Evolutionary conservation across 768 basidiomycete genomes (phyloP).

Genomic region (Lactarius sp.): DNA sequence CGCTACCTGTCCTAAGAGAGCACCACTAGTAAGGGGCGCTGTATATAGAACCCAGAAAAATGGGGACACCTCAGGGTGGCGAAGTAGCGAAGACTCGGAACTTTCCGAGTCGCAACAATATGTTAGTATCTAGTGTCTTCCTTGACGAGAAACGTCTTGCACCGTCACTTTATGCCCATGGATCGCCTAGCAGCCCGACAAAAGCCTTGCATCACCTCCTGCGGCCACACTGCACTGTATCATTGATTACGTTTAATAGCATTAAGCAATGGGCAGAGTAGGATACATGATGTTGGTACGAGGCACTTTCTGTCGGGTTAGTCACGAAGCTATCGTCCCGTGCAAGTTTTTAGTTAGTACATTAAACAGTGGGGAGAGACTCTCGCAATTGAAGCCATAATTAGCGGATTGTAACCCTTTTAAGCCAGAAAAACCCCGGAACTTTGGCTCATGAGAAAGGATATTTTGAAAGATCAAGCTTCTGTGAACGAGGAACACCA

Average conservation of each 20-base stretch:
- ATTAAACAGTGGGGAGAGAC: not conserved
- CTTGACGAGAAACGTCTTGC: not conserved
- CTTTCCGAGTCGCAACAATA: not conserved
- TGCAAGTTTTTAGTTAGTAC: not conserved
- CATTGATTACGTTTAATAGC: not conserved
- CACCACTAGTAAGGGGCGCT: not conserved
- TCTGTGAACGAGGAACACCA: slow-evolving; percentile 26
- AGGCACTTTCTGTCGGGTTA: not conserved
- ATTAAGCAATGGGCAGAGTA: not conserved
- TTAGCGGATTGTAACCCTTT: not conserved
- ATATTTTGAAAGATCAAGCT: slow-evolving; percentile 32
- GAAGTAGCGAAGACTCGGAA: not conserved
- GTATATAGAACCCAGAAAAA: not conserved
- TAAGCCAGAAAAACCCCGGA: not conserved
- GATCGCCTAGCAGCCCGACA: not conserved
- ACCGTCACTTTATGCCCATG: not conserved
- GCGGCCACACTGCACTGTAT: not conserved
- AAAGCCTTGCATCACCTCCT: not conserved
- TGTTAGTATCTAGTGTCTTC: not conserved
- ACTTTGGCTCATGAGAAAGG: slow-evolving; percentile 27
- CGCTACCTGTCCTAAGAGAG: no score
- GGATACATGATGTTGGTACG: not conserved
- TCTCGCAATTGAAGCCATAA: not conserved
- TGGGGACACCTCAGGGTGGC: not conserved
- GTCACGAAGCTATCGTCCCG: not conserved